These are phyloP conservation scores for Geoglossum glabrum DNA, from an alignment of 495 filamentous ascomycete species.

Conservation along the genomic window DNA sequence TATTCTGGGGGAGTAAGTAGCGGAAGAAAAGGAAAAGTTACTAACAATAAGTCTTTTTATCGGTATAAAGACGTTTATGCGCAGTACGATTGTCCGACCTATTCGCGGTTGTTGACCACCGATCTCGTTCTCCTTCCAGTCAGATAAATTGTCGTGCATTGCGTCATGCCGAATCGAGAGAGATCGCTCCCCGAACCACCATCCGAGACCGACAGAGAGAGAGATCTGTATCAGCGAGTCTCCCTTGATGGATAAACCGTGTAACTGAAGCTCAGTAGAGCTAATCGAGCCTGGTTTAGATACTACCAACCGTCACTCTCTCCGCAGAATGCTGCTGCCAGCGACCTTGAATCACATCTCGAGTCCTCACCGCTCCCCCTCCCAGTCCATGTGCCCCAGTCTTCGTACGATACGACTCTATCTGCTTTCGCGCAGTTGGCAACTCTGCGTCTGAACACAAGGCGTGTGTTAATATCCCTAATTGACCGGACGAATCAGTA, in stretches of 20 bases:
- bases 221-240: background rate
- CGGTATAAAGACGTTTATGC: no score
- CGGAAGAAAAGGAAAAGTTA: no score
- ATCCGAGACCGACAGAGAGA: background rate
- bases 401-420: slow-evolving; percentile 35
- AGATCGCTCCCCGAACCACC: background rate
- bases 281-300: background rate
- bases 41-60: no score
- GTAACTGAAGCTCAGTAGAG: background rate
- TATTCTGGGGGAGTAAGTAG: no score
- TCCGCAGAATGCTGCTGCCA: background rate
- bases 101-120: no score
- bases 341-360: background rate
- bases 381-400: background rate
- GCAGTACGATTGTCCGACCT: no score
- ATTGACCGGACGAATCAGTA: slow-evolving; percentile 8
- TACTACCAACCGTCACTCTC: background rate
- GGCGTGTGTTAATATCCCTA: slow-evolving; percentile 33
- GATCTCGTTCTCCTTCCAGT: background rate
- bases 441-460: slow-evolving; percentile 28
- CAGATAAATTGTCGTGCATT: background rate
- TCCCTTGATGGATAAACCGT: background rate
- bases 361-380: background rate
- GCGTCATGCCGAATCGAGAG: background rate
- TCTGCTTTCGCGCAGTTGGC: slow-evolving; percentile 44